These are phyloP conservation scores for Collariella sp. DNA, from an alignment of 495 filamentous ascomycete species.

Conservation along the genomic window DNA sequence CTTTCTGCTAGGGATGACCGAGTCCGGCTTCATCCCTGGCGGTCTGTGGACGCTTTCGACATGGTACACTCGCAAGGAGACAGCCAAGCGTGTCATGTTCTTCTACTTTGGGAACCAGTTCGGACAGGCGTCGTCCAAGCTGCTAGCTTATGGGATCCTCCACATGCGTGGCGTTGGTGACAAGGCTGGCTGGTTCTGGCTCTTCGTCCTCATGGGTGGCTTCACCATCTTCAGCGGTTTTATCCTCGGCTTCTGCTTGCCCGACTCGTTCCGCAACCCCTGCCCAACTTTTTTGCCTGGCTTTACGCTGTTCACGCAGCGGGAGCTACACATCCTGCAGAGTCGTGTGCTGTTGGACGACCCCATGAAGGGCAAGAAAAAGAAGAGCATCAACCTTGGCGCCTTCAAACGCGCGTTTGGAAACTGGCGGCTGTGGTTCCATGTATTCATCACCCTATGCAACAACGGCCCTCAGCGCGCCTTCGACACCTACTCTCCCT, in stretches of 20 bases:
- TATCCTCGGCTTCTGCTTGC: conserved; percentile 43
- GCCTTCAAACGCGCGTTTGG: conserved; percentile 22
- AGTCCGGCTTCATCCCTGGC: conserved; percentile 55
- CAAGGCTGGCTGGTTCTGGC: conserved; percentile 53
- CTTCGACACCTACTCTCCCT: conserved; percentile 41
- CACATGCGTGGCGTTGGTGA: conserved; percentile 41
- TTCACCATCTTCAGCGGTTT: conserved; percentile 47
- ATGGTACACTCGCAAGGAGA: conserved; percentile 52
- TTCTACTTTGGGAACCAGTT: conserved; percentile 52
- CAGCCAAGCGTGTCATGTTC: conserved; percentile 45
- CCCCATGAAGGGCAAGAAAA: conserved; percentile 30
- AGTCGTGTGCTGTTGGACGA: conserved; percentile 34
- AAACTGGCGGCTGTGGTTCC: conserved; percentile 36
- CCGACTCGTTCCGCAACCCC: conserved; percentile 43
- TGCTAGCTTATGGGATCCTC: conserved; percentile 23
- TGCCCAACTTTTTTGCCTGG: conserved; percentile 37
- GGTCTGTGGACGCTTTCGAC: conserved; percentile 52
- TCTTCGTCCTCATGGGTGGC: conserved; percentile 46
- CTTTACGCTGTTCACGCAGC: conserved; percentile 27
- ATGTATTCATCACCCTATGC: conserved; percentile 36
- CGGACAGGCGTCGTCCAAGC: conserved; percentile 42
- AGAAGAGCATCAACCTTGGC: conserved; percentile 21
- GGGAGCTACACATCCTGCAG: conserved; percentile 33
- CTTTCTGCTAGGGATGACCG: conserved; percentile 43
- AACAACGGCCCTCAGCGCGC: conserved; percentile 30